Evolutionary conservation across 2,329 filamentous ascomycete species (phyloP).

Genomic region (Gremmenia infestans): DNA sequence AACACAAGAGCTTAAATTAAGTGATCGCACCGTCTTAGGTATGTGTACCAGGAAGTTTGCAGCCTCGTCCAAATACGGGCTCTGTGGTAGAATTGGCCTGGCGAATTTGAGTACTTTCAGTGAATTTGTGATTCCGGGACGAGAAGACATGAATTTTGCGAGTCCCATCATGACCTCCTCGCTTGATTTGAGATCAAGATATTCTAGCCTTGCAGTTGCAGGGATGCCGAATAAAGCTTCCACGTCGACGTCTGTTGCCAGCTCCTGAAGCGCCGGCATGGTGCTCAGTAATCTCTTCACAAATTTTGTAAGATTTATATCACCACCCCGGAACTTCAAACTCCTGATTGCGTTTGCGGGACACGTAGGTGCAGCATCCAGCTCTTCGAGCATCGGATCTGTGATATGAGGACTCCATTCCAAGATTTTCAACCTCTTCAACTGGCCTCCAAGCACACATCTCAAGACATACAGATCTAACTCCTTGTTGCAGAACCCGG

Average conservation of each 20-base stretch:
- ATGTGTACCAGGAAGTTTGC: background rate
- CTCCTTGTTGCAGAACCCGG: background rate
- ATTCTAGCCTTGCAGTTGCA: background rate
- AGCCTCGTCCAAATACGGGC: background rate
- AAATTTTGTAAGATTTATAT: background rate
- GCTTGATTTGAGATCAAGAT: background rate
- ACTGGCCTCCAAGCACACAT: background rate
- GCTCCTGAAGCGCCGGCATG: background rate
- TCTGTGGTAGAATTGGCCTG: background rate
- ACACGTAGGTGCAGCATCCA: background rate
- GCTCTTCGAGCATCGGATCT: background rate
- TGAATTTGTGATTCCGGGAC: background rate
- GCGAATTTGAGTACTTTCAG: background rate
- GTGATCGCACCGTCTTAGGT: background rate
- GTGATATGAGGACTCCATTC: slow-evolving; percentile 1
- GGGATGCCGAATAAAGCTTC: background rate
- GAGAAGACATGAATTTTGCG: background rate
- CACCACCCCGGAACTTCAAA: background rate
- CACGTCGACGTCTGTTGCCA: background rate
- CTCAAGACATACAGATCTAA: slow-evolving; percentile 1
- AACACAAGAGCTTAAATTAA: background rate
- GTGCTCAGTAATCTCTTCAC: background rate
- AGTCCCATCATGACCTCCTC: background rate
- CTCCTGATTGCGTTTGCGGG: background rate
- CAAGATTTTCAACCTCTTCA: background rate